phyloP scores from a whole-genome alignment of 495 filamentous ascomycete genomes.

The Penicillium dipodomyicola region DNA sequence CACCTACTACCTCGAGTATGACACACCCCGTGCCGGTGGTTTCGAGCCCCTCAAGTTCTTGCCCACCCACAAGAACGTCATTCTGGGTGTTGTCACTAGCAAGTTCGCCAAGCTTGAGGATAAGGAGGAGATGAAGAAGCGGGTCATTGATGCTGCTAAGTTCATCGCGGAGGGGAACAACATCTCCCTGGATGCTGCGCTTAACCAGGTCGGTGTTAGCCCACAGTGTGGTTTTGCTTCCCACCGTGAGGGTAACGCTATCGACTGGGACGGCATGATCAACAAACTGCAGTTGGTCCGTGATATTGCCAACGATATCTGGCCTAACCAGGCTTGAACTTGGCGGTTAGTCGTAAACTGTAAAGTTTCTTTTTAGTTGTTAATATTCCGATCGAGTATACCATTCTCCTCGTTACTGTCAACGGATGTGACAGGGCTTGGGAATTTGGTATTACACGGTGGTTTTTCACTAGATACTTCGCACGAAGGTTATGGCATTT shows the following conservation, averaged over 20 bases:
- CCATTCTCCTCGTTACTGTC: neutral
- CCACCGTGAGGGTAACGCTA: constrained; percentile 64
- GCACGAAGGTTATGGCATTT: constrained; percentile 21
- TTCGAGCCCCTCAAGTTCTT: constrained; percentile 76
- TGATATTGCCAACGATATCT: constrained; percentile 68
- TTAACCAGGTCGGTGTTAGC: constrained; percentile 67
- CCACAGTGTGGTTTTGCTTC: constrained; percentile 82
- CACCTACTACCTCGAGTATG: constrained; percentile 84
- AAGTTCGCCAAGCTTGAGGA: constrained; percentile 74
- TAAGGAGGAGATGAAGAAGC: constrained; percentile 67
- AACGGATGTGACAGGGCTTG: constrained; percentile 1
- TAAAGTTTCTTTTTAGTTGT: neutral
- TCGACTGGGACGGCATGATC: constrained; percentile 65
- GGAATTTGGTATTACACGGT: constrained; percentile 16
- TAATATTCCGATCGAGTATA: neutral
- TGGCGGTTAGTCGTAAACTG: neutral
- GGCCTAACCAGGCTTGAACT: constrained; percentile 58
- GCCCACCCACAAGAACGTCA: constrained; percentile 70
- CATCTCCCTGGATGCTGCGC: constrained; percentile 59
- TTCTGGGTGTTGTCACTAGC: constrained; percentile 71
- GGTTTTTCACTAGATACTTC: constrained; percentile 10
- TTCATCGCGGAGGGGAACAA: constrained; percentile 68
- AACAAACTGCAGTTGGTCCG: constrained; percentile 66
- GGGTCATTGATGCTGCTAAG: constrained; percentile 65
- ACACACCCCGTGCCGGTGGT: constrained; percentile 69